These are phyloP conservation scores for Trichocladium uniseriatum DNA, from an alignment of 495 filamentous ascomycete species.

Conservation along the genomic window DNA sequence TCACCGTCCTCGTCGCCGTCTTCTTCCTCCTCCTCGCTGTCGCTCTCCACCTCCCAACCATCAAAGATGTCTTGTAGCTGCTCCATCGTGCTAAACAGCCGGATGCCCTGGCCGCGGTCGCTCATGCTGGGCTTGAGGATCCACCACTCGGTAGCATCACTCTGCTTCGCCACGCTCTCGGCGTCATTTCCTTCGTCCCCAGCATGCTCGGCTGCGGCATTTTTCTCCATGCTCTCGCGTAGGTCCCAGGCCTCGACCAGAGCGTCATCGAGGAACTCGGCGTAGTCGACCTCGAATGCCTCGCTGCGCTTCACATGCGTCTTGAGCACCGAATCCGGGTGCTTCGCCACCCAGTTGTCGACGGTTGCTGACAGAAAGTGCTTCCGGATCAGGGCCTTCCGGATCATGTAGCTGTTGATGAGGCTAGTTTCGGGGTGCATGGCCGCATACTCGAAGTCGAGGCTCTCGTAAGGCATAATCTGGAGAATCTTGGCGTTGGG, in stretches of 20 bases:
- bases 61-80: constrained; percentile 80
- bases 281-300: constrained; percentile 89
- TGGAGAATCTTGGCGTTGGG: constrained; percentile 54
- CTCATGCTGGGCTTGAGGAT: constrained; percentile 97
- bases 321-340: constrained; percentile 59
- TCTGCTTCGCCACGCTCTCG: constrained; percentile 21
- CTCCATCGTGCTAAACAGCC: constrained; percentile 73
- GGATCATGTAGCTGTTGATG: constrained; percentile 80
- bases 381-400: constrained; percentile 95
- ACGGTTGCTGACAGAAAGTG: constrained; percentile 81
- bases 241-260: constrained; percentile 83
- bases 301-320: constrained; percentile 63
- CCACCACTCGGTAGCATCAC: constrained; percentile 67
- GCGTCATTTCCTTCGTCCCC: constrained; percentile 2
- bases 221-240: constrained; percentile 60
- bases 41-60: constrained; percentile 61
- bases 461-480: constrained; percentile 74
- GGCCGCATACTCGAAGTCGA: constrained; percentile 70
- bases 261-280: constrained; percentile 92
- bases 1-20: constrained; percentile 22
- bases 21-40: constrained; percentile 51
- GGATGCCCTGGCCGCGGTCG: constrained; percentile 86
- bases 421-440: constrained; percentile 50
- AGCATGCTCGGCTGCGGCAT: constrained; percentile 32
- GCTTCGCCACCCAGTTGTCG: constrained; percentile 68